Percentiles rank a stretch among this genome's conserved stretches.
These are phyloP conservation scores for Lichtheimia ramosa DNA, from an alignment of 371 early-diverging fungal species.

Conservation along the genomic window DNA sequence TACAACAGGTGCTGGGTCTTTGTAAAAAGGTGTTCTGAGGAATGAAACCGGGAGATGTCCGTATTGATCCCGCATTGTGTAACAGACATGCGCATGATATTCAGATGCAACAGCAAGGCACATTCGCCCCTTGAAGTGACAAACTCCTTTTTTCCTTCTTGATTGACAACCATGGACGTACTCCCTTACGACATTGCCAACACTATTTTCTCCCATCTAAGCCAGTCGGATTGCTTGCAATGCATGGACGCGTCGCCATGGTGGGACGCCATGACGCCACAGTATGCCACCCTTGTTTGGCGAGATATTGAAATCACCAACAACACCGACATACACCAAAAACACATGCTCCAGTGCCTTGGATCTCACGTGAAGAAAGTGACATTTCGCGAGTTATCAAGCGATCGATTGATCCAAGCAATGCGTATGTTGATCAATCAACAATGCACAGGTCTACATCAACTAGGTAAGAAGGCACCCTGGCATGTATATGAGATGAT, in stretches of 20 bases:
- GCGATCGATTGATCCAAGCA: background rate
- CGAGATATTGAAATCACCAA: background rate
- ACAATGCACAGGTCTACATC: background rate
- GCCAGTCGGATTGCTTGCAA: background rate
- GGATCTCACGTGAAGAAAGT: background rate
- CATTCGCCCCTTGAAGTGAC: background rate
- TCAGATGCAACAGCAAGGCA: background rate
- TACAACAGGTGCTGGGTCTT: no score
- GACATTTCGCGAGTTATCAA: background rate
- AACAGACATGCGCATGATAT: conserved; percentile 1
- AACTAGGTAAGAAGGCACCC: background rate
- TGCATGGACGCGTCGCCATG: background rate
- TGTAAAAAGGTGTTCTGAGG: background rate
- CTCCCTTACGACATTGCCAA: background rate
- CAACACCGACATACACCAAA: background rate
- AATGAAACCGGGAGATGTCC: background rate
- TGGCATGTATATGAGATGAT: background rate
- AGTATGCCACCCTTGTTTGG: background rate
- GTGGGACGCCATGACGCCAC: background rate
- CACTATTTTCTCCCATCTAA: background rate
- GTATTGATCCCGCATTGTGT: background rate
- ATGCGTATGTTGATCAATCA: background rate
- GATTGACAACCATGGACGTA: background rate
- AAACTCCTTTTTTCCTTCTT: background rate
- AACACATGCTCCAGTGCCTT: background rate